phyloP scores from a whole-genome alignment of 2,329 filamentous ascomycete species.

The Epichloe scottii region DNA sequence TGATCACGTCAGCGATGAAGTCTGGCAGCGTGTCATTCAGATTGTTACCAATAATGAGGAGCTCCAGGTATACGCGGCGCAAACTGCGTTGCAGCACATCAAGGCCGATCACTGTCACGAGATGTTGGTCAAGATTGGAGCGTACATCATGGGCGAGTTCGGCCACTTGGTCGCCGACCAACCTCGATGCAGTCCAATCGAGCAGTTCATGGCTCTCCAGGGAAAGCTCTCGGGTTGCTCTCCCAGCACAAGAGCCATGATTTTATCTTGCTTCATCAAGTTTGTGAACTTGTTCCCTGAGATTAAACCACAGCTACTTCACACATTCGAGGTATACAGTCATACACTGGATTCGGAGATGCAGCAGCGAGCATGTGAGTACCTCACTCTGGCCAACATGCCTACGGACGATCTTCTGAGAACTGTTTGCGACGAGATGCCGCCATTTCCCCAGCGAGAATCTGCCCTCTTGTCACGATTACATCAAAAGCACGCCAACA shows the following conservation, averaged over 20 bases:
- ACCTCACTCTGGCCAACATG: constrained; percentile 71
- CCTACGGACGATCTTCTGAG: constrained; percentile 83
- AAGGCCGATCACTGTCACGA: constrained; percentile 92
- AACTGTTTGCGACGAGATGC: constrained; percentile 97
- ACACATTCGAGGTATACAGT: constrained; percentile 84
- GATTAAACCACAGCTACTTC: constrained; percentile 88
- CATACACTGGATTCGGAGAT: constrained; percentile 91
- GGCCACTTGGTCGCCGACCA: constrained; percentile 92
- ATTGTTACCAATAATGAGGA: constrained; percentile 99
- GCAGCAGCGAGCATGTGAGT: constrained; percentile 93
- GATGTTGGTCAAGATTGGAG: constrained; percentile 93
- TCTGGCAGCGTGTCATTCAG: constrained; percentile 97
- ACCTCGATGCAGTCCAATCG: constrained; percentile 84
- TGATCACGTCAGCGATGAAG: constrained; percentile 96
- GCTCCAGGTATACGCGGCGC: constrained; percentile 88
- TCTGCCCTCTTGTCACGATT: constrained; percentile 84
- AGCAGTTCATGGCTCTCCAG: constrained; percentile 89
- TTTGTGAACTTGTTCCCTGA: constrained; percentile 97
- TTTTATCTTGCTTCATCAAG: constrained; percentile 91
- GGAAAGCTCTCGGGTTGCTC: constrained; percentile 82
- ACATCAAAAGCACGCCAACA: constrained; percentile 86
- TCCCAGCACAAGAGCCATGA: constrained; percentile 80
- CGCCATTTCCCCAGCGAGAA: constrained; percentile 87
- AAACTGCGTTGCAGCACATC: constrained; percentile 84
- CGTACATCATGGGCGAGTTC: constrained; percentile 92